A percentile compares a stretch with the other conserved stretches of the same genome.
phyloP scores from a whole-genome alignment of 2,329 filamentous ascomycete genomes.

The Penicillium sp. region DNA sequence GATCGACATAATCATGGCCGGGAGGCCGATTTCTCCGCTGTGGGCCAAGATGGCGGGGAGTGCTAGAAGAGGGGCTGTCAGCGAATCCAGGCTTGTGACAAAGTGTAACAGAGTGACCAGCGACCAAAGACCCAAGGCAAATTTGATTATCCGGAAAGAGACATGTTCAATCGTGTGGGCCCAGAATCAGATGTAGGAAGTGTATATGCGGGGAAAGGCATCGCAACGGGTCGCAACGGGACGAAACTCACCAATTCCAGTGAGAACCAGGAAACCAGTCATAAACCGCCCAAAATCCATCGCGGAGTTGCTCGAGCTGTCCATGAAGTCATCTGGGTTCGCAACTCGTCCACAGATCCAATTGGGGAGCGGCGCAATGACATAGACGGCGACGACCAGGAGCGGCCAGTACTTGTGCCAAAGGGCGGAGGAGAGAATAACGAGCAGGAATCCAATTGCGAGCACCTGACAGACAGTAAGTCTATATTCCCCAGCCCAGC shows the following conservation, averaged over 20 bases:
- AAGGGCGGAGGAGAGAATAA: slow-evolving; percentile 94
- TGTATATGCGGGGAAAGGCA: background rate
- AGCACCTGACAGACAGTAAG: slow-evolving; percentile 61
- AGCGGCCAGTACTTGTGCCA: slow-evolving; percentile 94
- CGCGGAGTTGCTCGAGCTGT: slow-evolving; percentile 74
- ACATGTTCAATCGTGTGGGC: background rate
- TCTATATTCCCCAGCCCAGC: background rate
- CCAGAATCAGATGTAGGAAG: background rate
- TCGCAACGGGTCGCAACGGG: background rate
- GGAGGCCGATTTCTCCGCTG: slow-evolving; percentile 73
- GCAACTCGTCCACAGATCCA: slow-evolving; percentile 88
- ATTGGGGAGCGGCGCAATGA: slow-evolving; percentile 90
- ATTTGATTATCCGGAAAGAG: background rate
- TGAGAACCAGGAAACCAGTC: slow-evolving; percentile 92
- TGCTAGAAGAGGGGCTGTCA: slow-evolving; percentile 53
- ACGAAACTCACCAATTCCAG: slow-evolving; percentile 81
- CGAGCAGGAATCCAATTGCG: slow-evolving; percentile 96
- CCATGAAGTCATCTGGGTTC: slow-evolving; percentile 95
- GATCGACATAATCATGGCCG: slow-evolving; percentile 94
- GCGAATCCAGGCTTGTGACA: background rate
- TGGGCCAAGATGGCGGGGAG: slow-evolving; percentile 86
- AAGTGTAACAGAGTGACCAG: background rate
- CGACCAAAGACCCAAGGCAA: background rate
- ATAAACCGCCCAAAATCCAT: slow-evolving; percentile 91
- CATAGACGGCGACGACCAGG: slow-evolving; percentile 92